Evolutionary conservation across 1,284 basidiomycete genomes (phyloP).

Genomic region (Athelia psychrophila): DNA sequence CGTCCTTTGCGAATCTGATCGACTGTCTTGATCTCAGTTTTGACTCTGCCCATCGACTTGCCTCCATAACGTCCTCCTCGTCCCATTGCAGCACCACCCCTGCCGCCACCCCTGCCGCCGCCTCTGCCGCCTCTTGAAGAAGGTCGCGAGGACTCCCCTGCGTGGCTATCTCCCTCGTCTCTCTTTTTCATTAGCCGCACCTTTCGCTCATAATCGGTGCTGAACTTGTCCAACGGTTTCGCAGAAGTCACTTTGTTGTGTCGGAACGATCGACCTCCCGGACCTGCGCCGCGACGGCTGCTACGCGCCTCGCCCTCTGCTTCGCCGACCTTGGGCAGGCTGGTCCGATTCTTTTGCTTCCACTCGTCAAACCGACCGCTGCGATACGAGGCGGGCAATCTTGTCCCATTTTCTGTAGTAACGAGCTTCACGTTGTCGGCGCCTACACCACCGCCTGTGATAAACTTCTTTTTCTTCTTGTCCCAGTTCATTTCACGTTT

Average conservation of each 20-base stretch:
- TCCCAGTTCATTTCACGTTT: slow-evolving; percentile 85
- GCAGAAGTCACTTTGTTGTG: slow-evolving; percentile 60
- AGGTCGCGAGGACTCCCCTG: slow-evolving; percentile 12
- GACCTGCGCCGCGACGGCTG: slow-evolving; percentile 24
- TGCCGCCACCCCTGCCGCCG: slow-evolving; percentile 13
- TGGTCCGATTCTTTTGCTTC: slow-evolving; percentile 75
- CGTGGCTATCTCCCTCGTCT: slow-evolving; percentile 24
- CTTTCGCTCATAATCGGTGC: slow-evolving; percentile 71
- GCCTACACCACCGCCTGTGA: slow-evolving; percentile 81
- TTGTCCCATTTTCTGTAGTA: slow-evolving; percentile 88
- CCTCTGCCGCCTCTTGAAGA: slow-evolving; percentile 9
- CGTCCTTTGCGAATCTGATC: slow-evolving; percentile 83
- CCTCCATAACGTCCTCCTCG: slow-evolving; percentile 47
- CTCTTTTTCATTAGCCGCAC: slow-evolving; percentile 58
- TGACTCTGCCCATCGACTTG: slow-evolving; percentile 62
- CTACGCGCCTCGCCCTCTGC: slow-evolving; percentile 49
- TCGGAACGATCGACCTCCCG: slow-evolving; percentile 58
- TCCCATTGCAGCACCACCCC: slow-evolving; percentile 19
- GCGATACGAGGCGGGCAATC: slow-evolving; percentile 92
- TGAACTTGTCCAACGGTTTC: slow-evolving; percentile 72
- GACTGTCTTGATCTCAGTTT: slow-evolving; percentile 78
- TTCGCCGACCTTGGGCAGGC: slow-evolving; percentile 83
- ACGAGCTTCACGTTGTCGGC: slow-evolving; percentile 96
- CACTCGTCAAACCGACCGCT: slow-evolving; percentile 95
- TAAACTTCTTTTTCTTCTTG: slow-evolving; percentile 95